Base-by-base conservation (phyloP, 1,284 basidiomycete species). In the Fistulina hepatica region DNA sequence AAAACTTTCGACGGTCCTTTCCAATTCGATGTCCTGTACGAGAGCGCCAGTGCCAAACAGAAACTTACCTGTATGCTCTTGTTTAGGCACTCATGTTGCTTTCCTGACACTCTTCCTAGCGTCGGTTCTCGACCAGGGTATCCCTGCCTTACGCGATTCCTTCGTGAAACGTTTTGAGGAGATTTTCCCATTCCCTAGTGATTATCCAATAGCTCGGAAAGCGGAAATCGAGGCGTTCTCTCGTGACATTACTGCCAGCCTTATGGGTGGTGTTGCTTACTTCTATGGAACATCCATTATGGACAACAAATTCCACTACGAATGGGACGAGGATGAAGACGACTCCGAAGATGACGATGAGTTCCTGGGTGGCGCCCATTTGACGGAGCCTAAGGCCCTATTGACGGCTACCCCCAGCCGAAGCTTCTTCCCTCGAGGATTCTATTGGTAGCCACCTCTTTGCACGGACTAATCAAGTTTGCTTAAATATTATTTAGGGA, bases 391-490 rank as follows among this genome's bases (percentile, higher is more conserved):
- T 6, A 75, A 66, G 40, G 73, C 76, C 20, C 62, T 97, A n/a
- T 63, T 94, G 45, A 93, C 92, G 5, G 92, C 88, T 0, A 97
- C 92, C 0, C 92, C 92, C 2, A 92, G 89, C 55, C 72, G 93
- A 34, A 91, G 86, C 48, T 93, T 95, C 65, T 97, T 97, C 67
- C 92, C 92, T 2, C 71, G 92, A 55, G 92, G 92, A 16, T 97
- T 97, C 57, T 97, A 97, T 58, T 97, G 92, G 88, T 84, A 55
- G 26, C 63, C 39, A 22, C 26, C 16, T n/a, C 19, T 15, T 7
- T 10, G 22, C 12, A 20, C 39, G 19, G 20, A 40, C 16, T 30
- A 24, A 36, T 27, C n/a, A 16, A 28, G 19, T 21, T 21, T 34
- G 34, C 43, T 33, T 44, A 32, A 27, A 20, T 19, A n/a, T 31